phyloP scores from a whole-genome alignment of 2,329 filamentous ascomycete species.

The Nemania serpens region DNA sequence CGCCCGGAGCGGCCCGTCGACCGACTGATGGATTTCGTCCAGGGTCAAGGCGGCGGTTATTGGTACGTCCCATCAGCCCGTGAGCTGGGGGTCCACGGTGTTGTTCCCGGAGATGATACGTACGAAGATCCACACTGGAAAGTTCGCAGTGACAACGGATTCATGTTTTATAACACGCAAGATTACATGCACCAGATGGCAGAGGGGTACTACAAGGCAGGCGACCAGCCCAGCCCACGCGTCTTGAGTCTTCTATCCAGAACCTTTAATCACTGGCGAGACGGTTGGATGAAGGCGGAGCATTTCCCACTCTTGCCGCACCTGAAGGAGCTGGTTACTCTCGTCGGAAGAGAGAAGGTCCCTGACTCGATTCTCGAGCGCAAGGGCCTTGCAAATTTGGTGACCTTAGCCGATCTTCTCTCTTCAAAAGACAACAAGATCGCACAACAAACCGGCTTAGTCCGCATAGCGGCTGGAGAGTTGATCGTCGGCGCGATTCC shows the following conservation, averaged over 20 bases:
- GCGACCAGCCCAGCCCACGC: conserved; percentile 21
- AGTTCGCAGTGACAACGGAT: conserved; percentile 19
- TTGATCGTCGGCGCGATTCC: conserved; percentile 24
- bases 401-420: conserved; percentile 17
- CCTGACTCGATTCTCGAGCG: conserved; percentile 21
- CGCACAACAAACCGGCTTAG: conserved; percentile 16
- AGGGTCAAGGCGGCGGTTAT: conserved; percentile 22
- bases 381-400: conserved; percentile 23
- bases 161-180: conserved; percentile 24
- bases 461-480: conserved; percentile 20
- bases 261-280: conserved; percentile 26
- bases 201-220: conserved; percentile 15
- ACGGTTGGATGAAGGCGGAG: conserved; percentile 26
- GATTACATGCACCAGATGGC: conserved; percentile 29
- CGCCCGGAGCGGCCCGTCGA: conserved; percentile 21
- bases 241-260: conserved; percentile 23
- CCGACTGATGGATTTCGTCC: conserved; percentile 23
- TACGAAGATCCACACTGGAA: conserved; percentile 26
- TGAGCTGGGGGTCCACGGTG: conserved; percentile 12
- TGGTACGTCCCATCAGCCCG: conserved; percentile 23
- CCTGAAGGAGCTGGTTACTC: conserved; percentile 17
- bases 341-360: conserved; percentile 4
- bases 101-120: conserved; percentile 19
- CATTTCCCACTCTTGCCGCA: conserved; percentile 22
- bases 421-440: conserved; percentile 18